A percentile compares a stretch with the other conserved stretches of the same genome.
Conservation (phyloP, 2,329 filamentous ascomycete genomes). For the Penicillium digitatum region DNA sequence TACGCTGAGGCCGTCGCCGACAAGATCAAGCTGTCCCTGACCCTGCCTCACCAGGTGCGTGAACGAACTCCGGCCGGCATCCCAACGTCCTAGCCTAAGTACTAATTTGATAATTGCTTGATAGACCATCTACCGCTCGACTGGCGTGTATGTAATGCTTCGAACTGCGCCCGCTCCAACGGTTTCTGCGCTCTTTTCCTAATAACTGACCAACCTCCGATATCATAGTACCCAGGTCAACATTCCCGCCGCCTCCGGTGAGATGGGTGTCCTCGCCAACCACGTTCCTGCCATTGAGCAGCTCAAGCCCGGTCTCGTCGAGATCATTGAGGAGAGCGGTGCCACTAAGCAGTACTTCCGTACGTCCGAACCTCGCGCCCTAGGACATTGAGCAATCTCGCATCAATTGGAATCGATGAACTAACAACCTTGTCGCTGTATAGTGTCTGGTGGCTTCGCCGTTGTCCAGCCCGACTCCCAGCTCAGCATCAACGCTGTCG, state of each 20-base stretch:
- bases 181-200: conserved; percentile 16
- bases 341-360: conserved; percentile 95
- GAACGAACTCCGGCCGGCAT: conserved; percentile 16
- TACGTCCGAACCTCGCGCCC: conserved; percentile 50
- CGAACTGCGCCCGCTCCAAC: conserved; percentile 10
- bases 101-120: conserved; percentile 24
- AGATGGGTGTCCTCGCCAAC: conserved; percentile 99
- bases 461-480: conserved; percentile 91
- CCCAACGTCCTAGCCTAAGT: not conserved
- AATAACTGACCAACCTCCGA: conserved; percentile 58
- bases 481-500: conserved; percentile 97
- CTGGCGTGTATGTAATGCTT: conserved; percentile 60
- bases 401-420: conserved; percentile 3
- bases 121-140: conserved; percentile 66
- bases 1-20: conserved; percentile 86
- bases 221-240: conserved; percentile 85
- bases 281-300: conserved; percentile 99
- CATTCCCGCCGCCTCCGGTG: conserved; percentile 93
- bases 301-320: conserved; percentile 91
- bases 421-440: conserved; percentile 19
- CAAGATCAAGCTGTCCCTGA: conserved; percentile 98
- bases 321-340: conserved; percentile 90
- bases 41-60: conserved; percentile 96
- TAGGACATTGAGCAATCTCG: conserved; percentile 2
- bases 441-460: conserved; percentile 95